phyloP scores from a whole-genome alignment of 78 protist genomes.

The Pigoraptor vietnamica region DNA sequence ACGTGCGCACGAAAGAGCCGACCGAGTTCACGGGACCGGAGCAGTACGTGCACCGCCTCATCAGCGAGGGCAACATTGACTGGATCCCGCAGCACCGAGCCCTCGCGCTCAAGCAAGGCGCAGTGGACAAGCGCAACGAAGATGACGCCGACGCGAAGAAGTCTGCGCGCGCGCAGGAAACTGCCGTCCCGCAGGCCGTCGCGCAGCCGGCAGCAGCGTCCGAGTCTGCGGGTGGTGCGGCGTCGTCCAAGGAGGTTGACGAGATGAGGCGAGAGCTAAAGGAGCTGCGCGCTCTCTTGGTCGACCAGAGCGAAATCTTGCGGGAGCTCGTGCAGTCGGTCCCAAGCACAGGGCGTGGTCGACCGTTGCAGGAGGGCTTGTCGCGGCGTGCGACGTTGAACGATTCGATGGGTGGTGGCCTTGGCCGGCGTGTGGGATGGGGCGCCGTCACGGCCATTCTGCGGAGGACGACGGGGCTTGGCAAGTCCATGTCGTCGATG shows the following conservation, averaged over 20 bases:
- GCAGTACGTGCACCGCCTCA: constrained; percentile 16
- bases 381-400: background rate
- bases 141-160: background rate
- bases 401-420: background rate
- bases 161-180: background rate
- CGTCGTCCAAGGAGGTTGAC: too few species aligned
- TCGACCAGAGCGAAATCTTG: background rate
- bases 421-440: background rate
- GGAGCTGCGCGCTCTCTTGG: background rate
- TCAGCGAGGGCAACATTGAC: background rate
- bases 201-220: too few species aligned
- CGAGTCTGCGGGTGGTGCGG: too few species aligned
- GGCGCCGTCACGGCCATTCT: background rate
- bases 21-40: constrained; percentile 64
- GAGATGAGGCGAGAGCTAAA: background rate
- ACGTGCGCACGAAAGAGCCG: constrained; percentile 20
- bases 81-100: constrained; percentile 29
- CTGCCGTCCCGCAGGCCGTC: background rate
- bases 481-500: too few species aligned
- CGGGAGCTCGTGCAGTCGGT: too few species aligned
- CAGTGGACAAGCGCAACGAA: background rate
- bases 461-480: too few species aligned
- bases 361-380: background rate
- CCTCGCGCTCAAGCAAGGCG: background rate
- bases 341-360: too few species aligned